Conservation (phyloP, 768 basidiomycete genomes). For the Myochromella boudieri region DNA sequence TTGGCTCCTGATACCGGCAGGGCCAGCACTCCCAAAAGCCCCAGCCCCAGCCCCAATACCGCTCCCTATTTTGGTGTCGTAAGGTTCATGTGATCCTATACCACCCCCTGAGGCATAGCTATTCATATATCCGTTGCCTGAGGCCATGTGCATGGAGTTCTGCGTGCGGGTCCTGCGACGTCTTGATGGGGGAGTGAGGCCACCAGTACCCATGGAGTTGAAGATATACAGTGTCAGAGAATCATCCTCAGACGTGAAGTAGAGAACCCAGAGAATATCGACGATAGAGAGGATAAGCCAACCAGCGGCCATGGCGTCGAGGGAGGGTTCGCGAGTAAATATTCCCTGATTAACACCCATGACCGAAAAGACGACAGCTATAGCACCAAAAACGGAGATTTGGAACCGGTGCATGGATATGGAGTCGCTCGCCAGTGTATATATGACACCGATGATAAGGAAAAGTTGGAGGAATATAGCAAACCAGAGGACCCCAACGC, state of each 20-base stretch:
- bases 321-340: slow-evolving; percentile 48
- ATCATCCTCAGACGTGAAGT: slow-evolving; percentile 96
- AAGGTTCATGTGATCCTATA: slow-evolving; percentile 67
- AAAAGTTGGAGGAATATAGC: slow-evolving; percentile 76
- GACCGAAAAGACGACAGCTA: slow-evolving; percentile 88
- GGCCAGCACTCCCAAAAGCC: slow-evolving; percentile 48
- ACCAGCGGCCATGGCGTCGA: slow-evolving; percentile 87
- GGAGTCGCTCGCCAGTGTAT: slow-evolving; percentile 82
- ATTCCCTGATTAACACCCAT: slow-evolving; percentile 68
- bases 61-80: slow-evolving; percentile 63
- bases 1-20: slow-evolving; percentile 49
- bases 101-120: slow-evolving; percentile 69
- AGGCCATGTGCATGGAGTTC: slow-evolving; percentile 59
- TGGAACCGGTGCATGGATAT: slow-evolving; percentile 92
- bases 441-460: slow-evolving; percentile 70
- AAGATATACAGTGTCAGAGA: slow-evolving; percentile 82
- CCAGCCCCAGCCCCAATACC: slow-evolving; percentile 47
- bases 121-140: slow-evolving; percentile 61
- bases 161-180: slow-evolving; percentile 70
- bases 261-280: slow-evolving; percentile 94
- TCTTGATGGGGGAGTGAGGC: slow-evolving; percentile 78
- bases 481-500: slow-evolving; percentile 77
- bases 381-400: slow-evolving; percentile 84
- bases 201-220: slow-evolving; percentile 85
- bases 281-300: slow-evolving; percentile 93